Evolutionary conservation across 441 rosid species (phyloP).

Genomic region (Euphorbia corollata): DNA sequence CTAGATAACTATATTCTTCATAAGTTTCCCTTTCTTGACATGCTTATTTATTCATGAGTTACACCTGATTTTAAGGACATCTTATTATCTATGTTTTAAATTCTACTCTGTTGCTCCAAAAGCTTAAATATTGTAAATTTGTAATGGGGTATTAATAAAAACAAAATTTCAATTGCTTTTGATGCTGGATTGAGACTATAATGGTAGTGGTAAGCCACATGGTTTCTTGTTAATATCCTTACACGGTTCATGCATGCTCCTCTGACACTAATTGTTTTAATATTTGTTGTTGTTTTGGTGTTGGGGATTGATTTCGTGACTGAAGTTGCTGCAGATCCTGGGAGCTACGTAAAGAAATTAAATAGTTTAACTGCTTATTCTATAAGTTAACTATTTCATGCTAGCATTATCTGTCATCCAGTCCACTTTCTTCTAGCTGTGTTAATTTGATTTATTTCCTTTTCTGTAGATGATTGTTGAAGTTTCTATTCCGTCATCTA

Average conservation of each 20-base stretch:
- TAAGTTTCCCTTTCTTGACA: conserved; percentile 4
- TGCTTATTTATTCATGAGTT: background rate
- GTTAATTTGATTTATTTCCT: background rate
- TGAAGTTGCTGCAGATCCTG: conserved; percentile 4
- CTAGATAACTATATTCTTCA: background rate
- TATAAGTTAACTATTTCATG: conserved; percentile 1
- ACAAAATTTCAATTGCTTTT: background rate
- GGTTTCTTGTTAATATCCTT: background rate
- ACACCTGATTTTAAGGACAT: background rate
- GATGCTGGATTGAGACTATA: background rate
- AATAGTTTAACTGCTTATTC: background rate
- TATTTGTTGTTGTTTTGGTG: background rate
- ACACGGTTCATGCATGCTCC: background rate
- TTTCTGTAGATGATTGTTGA: conserved; percentile 59
- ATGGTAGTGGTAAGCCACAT: background rate
- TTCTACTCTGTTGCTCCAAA: conserved; percentile 2
- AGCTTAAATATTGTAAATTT: background rate
- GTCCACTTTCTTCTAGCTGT: background rate
- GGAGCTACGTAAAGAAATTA: background rate
- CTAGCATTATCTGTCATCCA: background rate
- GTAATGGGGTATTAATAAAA: background rate
- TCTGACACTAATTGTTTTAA: too few relatives aligned
- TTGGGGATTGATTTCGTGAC: background rate
- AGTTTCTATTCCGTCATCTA: conserved; percentile 68
- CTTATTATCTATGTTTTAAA: background rate